phyloP scores from a whole-genome alignment of 2,329 filamentous ascomycete genomes.

The Chaetomiaceae sp. region DNA sequence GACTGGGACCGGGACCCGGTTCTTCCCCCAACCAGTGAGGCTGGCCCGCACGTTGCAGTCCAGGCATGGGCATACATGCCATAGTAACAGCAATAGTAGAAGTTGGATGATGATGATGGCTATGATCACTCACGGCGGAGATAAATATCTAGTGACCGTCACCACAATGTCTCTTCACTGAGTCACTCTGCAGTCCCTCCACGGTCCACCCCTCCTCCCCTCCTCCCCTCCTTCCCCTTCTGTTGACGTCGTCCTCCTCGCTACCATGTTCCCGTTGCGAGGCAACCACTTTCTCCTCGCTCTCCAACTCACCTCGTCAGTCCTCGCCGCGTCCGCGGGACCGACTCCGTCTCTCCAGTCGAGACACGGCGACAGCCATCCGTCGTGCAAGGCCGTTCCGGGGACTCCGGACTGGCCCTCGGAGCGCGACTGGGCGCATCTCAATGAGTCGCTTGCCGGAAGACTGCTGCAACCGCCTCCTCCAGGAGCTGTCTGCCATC shows the following conservation, averaged over 20 bases:
- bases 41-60: no score
- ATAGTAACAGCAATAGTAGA: no score
- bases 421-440: conserved; percentile 38
- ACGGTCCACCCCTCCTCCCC: no score
- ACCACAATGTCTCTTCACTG: no score
- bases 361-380: neutral
- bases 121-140: no score
- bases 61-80: no score
- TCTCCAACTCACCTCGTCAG: conserved; percentile 6
- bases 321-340: neutral
- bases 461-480: conserved; percentile 41
- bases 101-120: no score
- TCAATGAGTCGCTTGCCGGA: conserved; percentile 44
- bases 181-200: no score
- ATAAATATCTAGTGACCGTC: no score
- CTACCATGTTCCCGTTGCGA: conserved; percentile 2
- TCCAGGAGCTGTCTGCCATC: conserved; percentile 44
- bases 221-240: neutral
- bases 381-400: conserved; percentile 25
- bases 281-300: neutral
- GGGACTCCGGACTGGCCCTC: conserved; percentile 45
- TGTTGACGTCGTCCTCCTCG: no score
- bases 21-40: no score
- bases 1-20: no score
- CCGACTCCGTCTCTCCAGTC: neutral